Base-by-base conservation (phyloP, 805 yeast species). In the Candida insectorum region DNA sequence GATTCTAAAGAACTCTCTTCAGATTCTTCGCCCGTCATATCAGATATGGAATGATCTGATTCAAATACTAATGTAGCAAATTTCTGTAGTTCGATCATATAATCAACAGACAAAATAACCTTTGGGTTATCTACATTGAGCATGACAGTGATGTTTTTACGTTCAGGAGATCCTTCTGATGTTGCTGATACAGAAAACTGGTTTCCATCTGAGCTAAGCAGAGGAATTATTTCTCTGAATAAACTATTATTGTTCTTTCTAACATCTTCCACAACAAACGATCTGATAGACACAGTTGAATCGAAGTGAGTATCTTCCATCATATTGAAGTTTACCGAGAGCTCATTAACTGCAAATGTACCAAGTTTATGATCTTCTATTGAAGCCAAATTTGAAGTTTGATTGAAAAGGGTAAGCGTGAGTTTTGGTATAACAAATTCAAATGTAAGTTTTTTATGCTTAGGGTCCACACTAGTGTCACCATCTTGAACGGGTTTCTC, bases 81-180 rank as follows among this genome's bases (percentile, higher is more conserved):
- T 0, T 63, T 52, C 43, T 84, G 84, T 44, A 93, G 49, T 2
- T 93, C 85, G 56, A 89, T 75, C 22, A 91, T 50, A 55, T 86
- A 89, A 51, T 89, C 97, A 45, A 93, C 62, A 0, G 97, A 96
- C 18, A 93, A 54, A 30, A 93, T 79, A 8, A 83, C 72, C 37
- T 74, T 75, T 0, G 97, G 97, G 41, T 81, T 83, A 39, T 86
- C 95, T 8, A 91, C 71, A 0, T 87, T 77, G 4, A 83, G 51
- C 49, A 79, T 70, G 0, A 60, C 48, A 14, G 75, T 71, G 4
- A 75, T 65, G 23, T 69, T 58, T 33, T 70, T 67, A 27, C 47
- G 54, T 13, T 45, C 54, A 2, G 52, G 58, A 3, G 55, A 50
- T 2, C 73, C 75, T 31, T 60, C 68, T 0, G 79, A 65, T 0